Percentiles rank a stretch among this genome's conserved stretches.
These are phyloP conservation scores for Hemileia vastatrix DNA, from an alignment of 1,284 basidiomycete genomes.

Conservation along the genomic window DNA sequence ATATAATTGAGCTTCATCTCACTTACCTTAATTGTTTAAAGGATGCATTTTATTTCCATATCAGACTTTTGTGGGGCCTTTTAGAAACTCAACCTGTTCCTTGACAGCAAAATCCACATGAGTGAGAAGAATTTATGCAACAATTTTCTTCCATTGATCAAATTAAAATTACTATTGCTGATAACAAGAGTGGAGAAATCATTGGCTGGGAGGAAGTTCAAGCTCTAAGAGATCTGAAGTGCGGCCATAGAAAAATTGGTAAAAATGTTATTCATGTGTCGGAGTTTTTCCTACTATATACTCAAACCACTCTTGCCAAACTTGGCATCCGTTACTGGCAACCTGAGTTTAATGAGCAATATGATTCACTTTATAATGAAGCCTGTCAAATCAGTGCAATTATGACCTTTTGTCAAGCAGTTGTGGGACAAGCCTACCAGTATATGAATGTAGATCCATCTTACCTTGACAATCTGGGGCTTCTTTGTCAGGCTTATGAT, in stretches of 20 bases:
- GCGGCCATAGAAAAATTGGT: background rate
- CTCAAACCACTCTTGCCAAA: background rate
- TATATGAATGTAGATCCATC: background rate
- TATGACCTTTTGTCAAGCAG: background rate
- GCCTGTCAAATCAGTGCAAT: background rate
- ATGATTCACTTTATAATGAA: conserved; percentile 2
- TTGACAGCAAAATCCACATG: no score
- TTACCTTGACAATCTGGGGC: background rate
- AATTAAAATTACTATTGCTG: no score
- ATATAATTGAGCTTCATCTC: no score
- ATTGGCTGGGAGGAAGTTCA: background rate
- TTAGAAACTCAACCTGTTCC: no score
- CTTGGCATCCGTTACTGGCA: background rate
- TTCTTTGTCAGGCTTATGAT: no score
- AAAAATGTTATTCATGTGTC: background rate
- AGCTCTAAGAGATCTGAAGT: background rate
- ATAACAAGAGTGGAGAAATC: no score
- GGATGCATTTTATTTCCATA: no score
- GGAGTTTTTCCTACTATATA: background rate
- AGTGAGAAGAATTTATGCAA: no score
- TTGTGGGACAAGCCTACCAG: background rate
- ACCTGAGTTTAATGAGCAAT: background rate
- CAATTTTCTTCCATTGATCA: no score
- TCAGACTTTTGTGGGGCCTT: no score
- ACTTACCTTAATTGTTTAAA: no score